These are phyloP conservation scores for Backusella morwellensis DNA, from an alignment of 192 early-diverging fungal species.

Conservation along the genomic window DNA sequence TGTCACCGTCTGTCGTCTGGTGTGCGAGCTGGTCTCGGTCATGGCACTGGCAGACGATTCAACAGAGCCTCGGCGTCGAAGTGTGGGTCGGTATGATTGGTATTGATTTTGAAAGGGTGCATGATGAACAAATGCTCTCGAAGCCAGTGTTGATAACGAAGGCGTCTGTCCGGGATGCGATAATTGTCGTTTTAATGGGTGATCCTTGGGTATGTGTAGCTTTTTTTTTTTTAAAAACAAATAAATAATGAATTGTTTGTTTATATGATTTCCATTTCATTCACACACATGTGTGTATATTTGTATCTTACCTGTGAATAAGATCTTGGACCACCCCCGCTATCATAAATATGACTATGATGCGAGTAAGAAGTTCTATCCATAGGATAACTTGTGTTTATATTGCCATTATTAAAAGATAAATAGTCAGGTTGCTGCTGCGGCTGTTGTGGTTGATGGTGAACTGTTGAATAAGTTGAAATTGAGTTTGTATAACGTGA, in stretches of 20 bases:
- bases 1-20: slow-evolving; percentile 27
- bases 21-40: slow-evolving; percentile 9
- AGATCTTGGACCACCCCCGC: not conserved
- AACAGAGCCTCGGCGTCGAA: slow-evolving; percentile 26
- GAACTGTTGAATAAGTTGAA: not conserved
- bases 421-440: not conserved
- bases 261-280: not conserved
- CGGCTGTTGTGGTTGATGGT: not conserved
- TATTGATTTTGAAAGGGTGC: not conserved
- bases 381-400: not conserved
- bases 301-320: slow-evolving; percentile 8
- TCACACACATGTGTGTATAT: not conserved
- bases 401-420: not conserved
- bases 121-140: not conserved
- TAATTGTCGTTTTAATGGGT: slow-evolving; percentile 10
- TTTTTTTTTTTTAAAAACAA: not conserved
- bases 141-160: not conserved
- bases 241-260: not conserved
- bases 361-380: not conserved
- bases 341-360: not conserved
- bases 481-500: slow-evolving; percentile 2
- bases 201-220: slow-evolving; percentile 10
- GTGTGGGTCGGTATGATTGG: slow-evolving; percentile 5
- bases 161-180: not conserved
- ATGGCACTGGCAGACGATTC: slow-evolving; percentile 24